Evolutionary conservation across 306 rosid species (phyloP).

Genomic region (Cucurbita pepo): DNA sequence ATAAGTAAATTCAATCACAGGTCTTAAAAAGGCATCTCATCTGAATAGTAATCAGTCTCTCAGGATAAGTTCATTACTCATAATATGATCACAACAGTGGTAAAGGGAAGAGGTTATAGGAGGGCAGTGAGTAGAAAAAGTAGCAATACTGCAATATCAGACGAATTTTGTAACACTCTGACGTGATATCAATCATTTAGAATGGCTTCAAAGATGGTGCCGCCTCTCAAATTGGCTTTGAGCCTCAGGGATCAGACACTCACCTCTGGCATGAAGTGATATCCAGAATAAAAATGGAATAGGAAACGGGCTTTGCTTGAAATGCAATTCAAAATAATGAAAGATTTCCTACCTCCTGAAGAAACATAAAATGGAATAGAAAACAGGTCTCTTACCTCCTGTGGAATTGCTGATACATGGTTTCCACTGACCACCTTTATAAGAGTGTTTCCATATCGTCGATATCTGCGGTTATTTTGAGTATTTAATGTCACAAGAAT

Average conservation of each 20-base stretch:
- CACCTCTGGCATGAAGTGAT: neutral
- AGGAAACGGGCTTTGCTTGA: neutral
- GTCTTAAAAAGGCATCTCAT: neutral
- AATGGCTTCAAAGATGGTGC: neutral
- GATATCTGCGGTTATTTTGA: conserved; percentile 42
- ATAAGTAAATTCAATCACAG: neutral
- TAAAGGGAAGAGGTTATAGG: neutral
- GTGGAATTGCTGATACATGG: conserved; percentile 54
- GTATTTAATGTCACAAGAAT: conserved; percentile 15
- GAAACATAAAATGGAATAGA: neutral
- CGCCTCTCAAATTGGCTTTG: neutral
- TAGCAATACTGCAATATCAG: neutral
- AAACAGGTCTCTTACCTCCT: conserved; percentile 32
- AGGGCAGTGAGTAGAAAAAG: neutral
- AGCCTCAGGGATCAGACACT: neutral
- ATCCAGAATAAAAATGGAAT: neutral
- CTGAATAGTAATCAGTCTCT: neutral
- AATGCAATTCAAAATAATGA: neutral
- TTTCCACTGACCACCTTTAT: conserved; percentile 66
- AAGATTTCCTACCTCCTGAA: neutral
- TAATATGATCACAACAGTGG: neutral
- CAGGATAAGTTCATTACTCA: neutral
- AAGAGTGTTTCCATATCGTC: conserved; percentile 72
- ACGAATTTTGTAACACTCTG: neutral
- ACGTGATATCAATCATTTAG: neutral